Conservation (phyloP, 805 yeast genomes). For the Metschnikowia dekortorum region DNA sequence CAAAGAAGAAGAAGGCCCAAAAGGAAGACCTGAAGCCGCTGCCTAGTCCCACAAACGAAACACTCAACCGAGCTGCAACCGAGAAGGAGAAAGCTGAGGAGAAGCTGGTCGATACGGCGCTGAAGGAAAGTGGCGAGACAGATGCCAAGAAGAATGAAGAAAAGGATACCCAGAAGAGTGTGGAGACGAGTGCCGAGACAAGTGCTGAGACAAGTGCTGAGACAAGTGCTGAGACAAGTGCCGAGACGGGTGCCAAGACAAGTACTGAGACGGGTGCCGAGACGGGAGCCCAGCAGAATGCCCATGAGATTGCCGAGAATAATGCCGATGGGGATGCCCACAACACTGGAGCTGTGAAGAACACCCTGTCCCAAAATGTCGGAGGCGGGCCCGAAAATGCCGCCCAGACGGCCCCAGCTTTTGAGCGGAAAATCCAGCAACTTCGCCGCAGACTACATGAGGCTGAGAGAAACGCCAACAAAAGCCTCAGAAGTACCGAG, state of each 20-base stretch:
- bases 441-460: background rate
- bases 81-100: no score
- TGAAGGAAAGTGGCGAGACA: background rate
- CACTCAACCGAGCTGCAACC: no score
- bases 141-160: background rate
- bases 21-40: background rate
- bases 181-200: no score
- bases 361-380: background rate
- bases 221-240: no score
- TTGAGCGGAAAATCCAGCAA: background rate
- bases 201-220: no score
- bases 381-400: background rate
- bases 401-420: background rate
- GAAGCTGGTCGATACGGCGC: no score
- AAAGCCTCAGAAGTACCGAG: background rate
- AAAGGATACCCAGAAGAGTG: background rate
- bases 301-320: no score
- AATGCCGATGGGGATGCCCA: no score
- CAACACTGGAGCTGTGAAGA: background rate
- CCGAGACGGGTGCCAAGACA: no score
- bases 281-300: no score
- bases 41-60: background rate
- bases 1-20: conserved; percentile 39
- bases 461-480: background rate
- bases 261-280: no score